Evolutionary conservation across 108 stramenopile species (phyloP).

Genomic region (Skeletonema marinoi): DNA sequence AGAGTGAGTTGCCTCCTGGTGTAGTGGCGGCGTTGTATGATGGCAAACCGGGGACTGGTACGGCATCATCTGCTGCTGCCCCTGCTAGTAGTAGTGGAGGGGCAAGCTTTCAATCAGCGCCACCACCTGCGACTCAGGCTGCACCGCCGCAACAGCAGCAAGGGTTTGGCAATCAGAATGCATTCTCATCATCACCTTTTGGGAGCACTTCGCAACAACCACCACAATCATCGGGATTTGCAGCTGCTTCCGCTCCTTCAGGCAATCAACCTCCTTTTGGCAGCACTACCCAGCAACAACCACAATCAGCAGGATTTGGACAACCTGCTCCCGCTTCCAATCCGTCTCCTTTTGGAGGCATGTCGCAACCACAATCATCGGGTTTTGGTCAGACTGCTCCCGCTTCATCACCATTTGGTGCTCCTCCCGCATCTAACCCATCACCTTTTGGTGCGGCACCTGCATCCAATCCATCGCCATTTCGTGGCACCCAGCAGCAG

Average conservation of each 20-base stretch:
- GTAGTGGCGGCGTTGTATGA: slow-evolving; percentile 71
- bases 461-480: slow-evolving; percentile 14
- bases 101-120: background rate
- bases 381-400: background rate
- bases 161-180: background rate
- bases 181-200: slow-evolving; percentile 37
- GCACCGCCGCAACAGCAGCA: slow-evolving; percentile 16
- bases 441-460: slow-evolving; percentile 27
- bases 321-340: slow-evolving; percentile 3
- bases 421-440: slow-evolving; percentile 13
- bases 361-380: background rate
- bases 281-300: background rate
- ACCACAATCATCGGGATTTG: background rate
- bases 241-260: background rate
- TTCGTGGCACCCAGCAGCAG: slow-evolving; percentile 10
- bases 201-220: background rate
- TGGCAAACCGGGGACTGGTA: slow-evolving; percentile 37
- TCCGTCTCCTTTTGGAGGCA: slow-evolving; percentile 22
- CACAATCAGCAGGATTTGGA: slow-evolving; percentile 19
- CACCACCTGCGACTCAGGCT: background rate
- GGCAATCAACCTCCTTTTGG: slow-evolving; percentile 36
- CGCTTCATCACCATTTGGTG: slow-evolving; percentile 33
- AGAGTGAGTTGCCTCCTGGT: slow-evolving; percentile 56
- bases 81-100: background rate
- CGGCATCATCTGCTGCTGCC: background rate